Evolutionary conservation across 2,329 filamentous ascomycete species (phyloP), one percentile per base, ranked within the genome.

Genomic region (Monilinia polystroma): DNA sequence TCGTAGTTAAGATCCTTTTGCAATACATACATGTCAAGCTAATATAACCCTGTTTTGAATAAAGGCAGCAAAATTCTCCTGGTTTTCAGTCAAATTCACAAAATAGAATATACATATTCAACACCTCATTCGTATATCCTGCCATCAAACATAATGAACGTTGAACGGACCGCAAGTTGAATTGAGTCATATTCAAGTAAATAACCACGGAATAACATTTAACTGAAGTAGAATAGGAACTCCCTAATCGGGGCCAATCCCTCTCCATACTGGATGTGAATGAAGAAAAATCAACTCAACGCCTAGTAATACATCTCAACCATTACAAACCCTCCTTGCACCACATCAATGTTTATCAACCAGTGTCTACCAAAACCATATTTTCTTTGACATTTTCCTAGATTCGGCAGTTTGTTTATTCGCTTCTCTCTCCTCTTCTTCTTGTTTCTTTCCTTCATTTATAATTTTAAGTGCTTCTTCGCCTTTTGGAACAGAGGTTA

Each of bases 401-500:
- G 43, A 29, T 18, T 67, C 58, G 20, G 57, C 66, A 12, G 67
- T 14, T 20, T 64, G 63, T 26, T 66, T 51, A 2, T 43, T 67
- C 41, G 47, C 63, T 51, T 47, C 47, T 29, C 32, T 51, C 35
- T 56, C 38, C 3, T 58, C 66, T 11, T 12, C 56, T 41, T 69
- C 63, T 18, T 64, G 68, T 12, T 69, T 32, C 20, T 63, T 52
- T 62, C 41, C 60, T 32, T 69, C 71, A 57, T 73, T 85, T 63
- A 89, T 84, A 59, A 90, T 81, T 69, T 82, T 81, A 75, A 93
- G 79, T 73, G 93, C 79, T 75, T 92, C 88, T 63, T 89, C 83
- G 2, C 87, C 86, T 80, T 96, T 96, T 0, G 91, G 90, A 41
- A 90, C 90, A 1, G 84, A 84, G 1, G 93, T 96, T 76, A 98